Conservation (phyloP, 192 early-diverging fungal species). For the Coemansia sp. region DNA sequence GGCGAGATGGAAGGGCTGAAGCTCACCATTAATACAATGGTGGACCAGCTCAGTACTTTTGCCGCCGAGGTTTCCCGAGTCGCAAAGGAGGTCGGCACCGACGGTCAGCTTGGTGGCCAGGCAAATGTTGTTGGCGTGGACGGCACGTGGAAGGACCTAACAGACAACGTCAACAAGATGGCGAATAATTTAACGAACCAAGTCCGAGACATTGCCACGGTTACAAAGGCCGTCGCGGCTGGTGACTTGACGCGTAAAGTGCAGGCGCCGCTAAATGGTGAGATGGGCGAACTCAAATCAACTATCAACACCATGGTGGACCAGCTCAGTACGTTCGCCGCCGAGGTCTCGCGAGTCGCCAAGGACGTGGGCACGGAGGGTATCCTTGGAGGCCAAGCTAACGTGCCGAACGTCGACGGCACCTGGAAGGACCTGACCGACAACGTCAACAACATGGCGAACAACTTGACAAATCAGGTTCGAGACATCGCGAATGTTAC, state of each 20-base stretch:
- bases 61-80: conserved; percentile 65
- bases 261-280: conserved; percentile 58
- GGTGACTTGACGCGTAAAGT: conserved; percentile 54
- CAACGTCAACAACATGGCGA: conserved; percentile 69
- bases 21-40: conserved; percentile 60
- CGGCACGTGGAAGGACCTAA: conserved; percentile 60
- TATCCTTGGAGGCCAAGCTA: conserved; percentile 56
- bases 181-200: conserved; percentile 55
- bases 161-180: conserved; percentile 59
- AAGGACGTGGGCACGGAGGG: conserved; percentile 70
- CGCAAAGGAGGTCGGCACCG: conserved; percentile 65
- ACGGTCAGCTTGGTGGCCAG: conserved; percentile 65
- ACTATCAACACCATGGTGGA: conserved; percentile 73
- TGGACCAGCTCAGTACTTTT: conserved; percentile 47
- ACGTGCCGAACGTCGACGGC: conserved; percentile 57
- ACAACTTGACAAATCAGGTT: conserved; percentile 59
- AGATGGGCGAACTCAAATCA: conserved; percentile 65
- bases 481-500: conserved; percentile 61
- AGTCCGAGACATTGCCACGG: conserved; percentile 55
- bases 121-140: conserved; percentile 57
- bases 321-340: conserved; percentile 55
- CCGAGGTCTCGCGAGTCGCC: conserved; percentile 71
- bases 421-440: conserved; percentile 68
- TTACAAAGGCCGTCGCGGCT: conserved; percentile 60
- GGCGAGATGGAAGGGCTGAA: conserved; percentile 52